Evolutionary conservation across 768 basidiomycete genomes (phyloP), one percentile per base, ranked within the genome.

Genomic region (Trametes coccinea): DNA sequence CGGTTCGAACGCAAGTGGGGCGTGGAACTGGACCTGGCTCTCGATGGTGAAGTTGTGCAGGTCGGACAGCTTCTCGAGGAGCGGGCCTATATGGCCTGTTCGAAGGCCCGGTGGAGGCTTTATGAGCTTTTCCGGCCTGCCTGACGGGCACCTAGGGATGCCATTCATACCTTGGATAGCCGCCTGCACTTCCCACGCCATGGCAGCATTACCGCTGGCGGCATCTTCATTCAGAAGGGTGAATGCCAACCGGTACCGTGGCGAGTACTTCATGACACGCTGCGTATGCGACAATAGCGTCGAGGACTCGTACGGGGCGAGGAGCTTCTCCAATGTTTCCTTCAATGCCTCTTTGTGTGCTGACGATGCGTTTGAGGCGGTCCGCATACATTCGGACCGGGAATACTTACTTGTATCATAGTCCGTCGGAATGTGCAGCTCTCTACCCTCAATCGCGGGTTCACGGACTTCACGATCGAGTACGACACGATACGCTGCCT

Each of bases 11-110:
- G 93, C 88, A 47, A 98, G 76, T 0, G 95, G 95, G 5, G 93
- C 93, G 67, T 96, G 88, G 70, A 86, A 93, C 68, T 95, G 93
- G 0, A 97, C 84, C 76, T 98, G 96, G 61, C 93, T 96, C 77
- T 98, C 95, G 46, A 98, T 81, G 2, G 90, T 95, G 71, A 95
- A 93, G 69, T 95, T 93, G 78, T 98, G 93, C 16, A 98, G 74
- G 14, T 79, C 72, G 2, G 77, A 76, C 4, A 98, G 77, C 34
- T 81, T 76, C 13, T 79, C 71, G 9, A 92, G 72, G 8, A 90
- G 77, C 0, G 94, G 92, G 8, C 77, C 72, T 29, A 98, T 75
- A 71, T 90, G 84, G 31, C 77, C 95, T 98, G 69, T 13, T 53
- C 29, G 55, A 22, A 22, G 22, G 22, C 22, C 22, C 22, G 22